Evolutionary conservation across 2,329 filamentous ascomycete species (phyloP), one percentile per base, ranked within the genome.

Genomic region (Metarhizium sp.): DNA sequence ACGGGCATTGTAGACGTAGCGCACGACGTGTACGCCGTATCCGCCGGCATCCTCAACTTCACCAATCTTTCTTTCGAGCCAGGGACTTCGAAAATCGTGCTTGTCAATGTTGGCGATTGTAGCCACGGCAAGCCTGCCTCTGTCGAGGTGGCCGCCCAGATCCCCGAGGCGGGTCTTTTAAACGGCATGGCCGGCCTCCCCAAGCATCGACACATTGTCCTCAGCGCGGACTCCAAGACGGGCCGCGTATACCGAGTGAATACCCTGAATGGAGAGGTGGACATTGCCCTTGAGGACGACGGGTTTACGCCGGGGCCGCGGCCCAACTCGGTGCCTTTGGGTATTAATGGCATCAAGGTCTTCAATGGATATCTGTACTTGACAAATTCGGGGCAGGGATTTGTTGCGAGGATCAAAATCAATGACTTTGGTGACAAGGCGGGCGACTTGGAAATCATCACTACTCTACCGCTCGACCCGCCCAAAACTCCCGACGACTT

Each of bases 171-270:
- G 3, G 18, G 45, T 10, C 54, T 61, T 2, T 53, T 64, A 6
- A 65, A 65, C 43, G 63, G 64, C 54, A 58, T 66, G 58, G 53
- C 56, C 3, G 57, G 55, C 2, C 55, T 66, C 3, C 59, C 57
- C 0, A 32, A 51, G 1, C n/a, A 55, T 29, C 51, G 54, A 2
- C 51, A 60, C 29, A 57, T 59, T 25, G 49, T 66, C 6, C 55
- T 66, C 40, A 59, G 1, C 4, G 25, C 25, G 25, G 63, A 63
- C 25, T 63, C 62, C 36, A 52, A 52, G 11, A 50, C 38, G 1
- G 63, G 64, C 0, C 55, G 25, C 5, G 48, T 64, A 25, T 51
- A 57, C 40, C 58, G 59, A 20, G 42, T 60, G 2, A 49, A 63
- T 30, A 59, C 61, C 0, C 3, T 8, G 2, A 62, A 59, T 1